A percentile compares a stretch with the other conserved stretches of the same genome.
Evolutionary conservation across 805 yeast genomes (phyloP).

Genomic region (Jamesozyma spencerorum): DNA sequence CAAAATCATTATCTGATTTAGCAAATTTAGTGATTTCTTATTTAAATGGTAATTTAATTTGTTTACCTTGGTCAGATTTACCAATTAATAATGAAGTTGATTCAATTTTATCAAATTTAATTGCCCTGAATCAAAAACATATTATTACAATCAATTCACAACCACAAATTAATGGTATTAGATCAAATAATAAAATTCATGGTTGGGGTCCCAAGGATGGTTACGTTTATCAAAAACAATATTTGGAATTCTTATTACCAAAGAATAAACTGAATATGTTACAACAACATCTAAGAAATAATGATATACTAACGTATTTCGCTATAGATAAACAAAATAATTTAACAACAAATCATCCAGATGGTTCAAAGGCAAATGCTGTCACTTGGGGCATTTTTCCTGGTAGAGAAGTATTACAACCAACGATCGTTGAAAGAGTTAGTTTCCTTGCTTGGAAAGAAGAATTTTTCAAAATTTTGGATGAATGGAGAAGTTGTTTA

Average conservation of each 20-base stretch:
- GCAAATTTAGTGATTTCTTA: conserved; percentile 57
- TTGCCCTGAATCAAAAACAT: conserved; percentile 56
- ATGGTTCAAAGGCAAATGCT: conserved; percentile 71
- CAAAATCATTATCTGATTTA: conserved; percentile 50
- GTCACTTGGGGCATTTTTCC: conserved; percentile 99
- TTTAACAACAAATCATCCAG: conserved; percentile 58
- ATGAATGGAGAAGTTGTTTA: conserved; percentile 65
- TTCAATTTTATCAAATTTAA: conserved; percentile 48
- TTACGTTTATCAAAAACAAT: conserved; percentile 89
- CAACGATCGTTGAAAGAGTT: conserved; percentile 86
- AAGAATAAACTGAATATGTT: conserved; percentile 28
- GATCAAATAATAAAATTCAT: conserved; percentile 56
- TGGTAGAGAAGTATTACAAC: conserved; percentile 87
- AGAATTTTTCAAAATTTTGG: conserved; percentile 75
- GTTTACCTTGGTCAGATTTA: conserved; percentile 94
- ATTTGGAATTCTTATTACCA: conserved; percentile 76
- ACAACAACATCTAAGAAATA: conserved; percentile 30
- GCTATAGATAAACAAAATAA: conserved; percentile 54
- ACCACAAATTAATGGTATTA: conserved; percentile 78
- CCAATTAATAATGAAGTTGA: conserved; percentile 71
- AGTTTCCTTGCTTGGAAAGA: conserved; percentile 97
- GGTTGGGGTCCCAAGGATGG: conserved; percentile 98
- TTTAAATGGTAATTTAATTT: conserved; percentile 56
- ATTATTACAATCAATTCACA: conserved; percentile 85
- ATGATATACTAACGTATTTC: conserved; percentile 61